Evolutionary conservation across 108 stramenopile species (phyloP), one percentile per base, ranked within the genome.

Genomic region (Halocafeteria seosinensis): DNA sequence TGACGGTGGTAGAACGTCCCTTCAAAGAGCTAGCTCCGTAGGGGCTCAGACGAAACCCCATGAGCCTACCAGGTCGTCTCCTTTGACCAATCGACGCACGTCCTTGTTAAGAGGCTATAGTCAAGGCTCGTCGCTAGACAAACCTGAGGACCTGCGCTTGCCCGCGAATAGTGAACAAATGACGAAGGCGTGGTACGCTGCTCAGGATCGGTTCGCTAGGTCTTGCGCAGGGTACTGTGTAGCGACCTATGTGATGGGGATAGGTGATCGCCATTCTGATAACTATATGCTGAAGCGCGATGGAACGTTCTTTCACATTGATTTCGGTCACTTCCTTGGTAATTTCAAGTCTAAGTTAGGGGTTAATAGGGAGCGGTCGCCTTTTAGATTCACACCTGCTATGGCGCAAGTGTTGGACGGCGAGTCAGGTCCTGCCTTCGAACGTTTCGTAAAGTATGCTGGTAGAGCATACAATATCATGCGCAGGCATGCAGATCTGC

Each of bases 261-360:
- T 83, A 34, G 82, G 82, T 28, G 82, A 83, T 61, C 62, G 82
- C 27, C 82, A 83, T 62, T 62, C 62, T 38, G 79, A 83, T 62
- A 83, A 83, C 72, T 64, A 80, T 57, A 83, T 83, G 82, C 34
- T 83, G n/a, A 55, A 65, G 0, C 38, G 58, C 1, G 76, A 76
- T 34, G 82, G 82, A 8, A 61, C 62, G 33, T 52, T 80, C 30
- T 83, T 83, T 58, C 82, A 83, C 73, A 78, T 83, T 63, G 82
- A 83, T 64, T 83, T 83, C 53, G 82, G 82, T 29, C 73, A 74
- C 50, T 74, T 74, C 31, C 63, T 74, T 24, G 77, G 77, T 32
- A 75, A 78, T 51, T 78, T 78, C 58, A 78, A 78, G 73, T 59
- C 26, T 13, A 78, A 78, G 66, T 47, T 78, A 35, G 77, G 77